Base-by-base conservation (phyloP, 192 early-diverging fungal genomes). In the Kappamyces sp. region DNA sequence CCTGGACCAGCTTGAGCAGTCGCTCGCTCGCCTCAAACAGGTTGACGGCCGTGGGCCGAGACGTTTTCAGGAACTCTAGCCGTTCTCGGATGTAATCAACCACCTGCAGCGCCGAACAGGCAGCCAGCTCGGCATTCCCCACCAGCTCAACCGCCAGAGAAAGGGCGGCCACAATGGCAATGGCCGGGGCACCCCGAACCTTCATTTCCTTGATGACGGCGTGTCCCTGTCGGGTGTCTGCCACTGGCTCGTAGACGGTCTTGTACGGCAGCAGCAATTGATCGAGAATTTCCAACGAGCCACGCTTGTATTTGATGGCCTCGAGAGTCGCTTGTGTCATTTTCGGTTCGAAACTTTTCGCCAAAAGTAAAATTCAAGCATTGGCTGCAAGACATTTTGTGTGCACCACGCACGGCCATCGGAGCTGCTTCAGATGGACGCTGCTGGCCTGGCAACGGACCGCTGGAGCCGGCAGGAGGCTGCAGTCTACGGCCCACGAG, bases 41-140 rank as follows among this genome's bases (percentile, higher is more conserved):
- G 66, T 98, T 96, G 61, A 98, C 93, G 3, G 93, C 96, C 0
- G 96, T 98, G 1, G 93, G 96, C 1, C 96, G 86, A 39, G 93
- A 92, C 7, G 88, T 92, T 58, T 83, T 80, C 42, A 76, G 73
- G 62, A 87, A 91, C 48, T 84, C 85, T 37, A 94, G 79, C 15
- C 81, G 80, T 2, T 39, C 40, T 23, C 61, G 33, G 40, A 96
- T 73, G 54, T 83, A 86, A 9, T 61, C 43, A 3, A 67, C 63
- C 1, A 78, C 84, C 2, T 67, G 55, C 47, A 74, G 60, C 7
- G 52, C 3, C 3, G 12, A 34, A 4, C 41, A 8, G 6, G 67
- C 3, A 4, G 52, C n/a, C 47, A 58, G 36, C 53, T 39, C 42
- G 69, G 69, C 10, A 58, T 63, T 33, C 44, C 37, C 23, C 42